phyloP scores from a whole-genome alignment of 1,139 yeast species.

The Pneumocystis murina region DNA sequence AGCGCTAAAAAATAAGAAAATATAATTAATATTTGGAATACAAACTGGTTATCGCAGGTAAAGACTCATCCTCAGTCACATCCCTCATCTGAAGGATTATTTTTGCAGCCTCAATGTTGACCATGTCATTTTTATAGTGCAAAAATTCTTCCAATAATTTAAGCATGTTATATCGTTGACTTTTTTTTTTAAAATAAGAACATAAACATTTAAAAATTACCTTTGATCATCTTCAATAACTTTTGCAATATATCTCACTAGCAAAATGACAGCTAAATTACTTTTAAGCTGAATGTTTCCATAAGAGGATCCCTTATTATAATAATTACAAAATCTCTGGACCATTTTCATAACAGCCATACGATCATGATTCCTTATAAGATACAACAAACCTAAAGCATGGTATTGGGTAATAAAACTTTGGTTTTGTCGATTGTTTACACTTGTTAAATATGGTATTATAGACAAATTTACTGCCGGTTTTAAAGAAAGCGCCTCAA shows the following conservation, averaged over 20 bases:
- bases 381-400: constrained; percentile 80
- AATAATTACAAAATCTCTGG: constrained; percentile 47
- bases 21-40: not conserved
- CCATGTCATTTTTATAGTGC: constrained; percentile 75
- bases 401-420: constrained; percentile 87
- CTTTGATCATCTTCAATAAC: constrained; percentile 41
- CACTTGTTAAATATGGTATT: constrained; percentile 7
- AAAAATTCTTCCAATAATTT: constrained; percentile 58
- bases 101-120: constrained; percentile 86
- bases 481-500: constrained; percentile 67
- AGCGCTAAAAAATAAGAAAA: constrained; percentile 33
- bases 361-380: constrained; percentile 76
- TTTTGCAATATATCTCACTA: constrained; percentile 68
- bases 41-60: constrained; percentile 17
- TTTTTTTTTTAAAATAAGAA: constrained; percentile 9
- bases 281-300: constrained; percentile 32
- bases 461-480: constrained; percentile 20
- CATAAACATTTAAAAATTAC: not conserved
- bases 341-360: constrained; percentile 89
- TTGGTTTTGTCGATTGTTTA: constrained; percentile 12
- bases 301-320: constrained; percentile 12
- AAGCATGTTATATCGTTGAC: constrained; percentile 36
- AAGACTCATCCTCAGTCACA: constrained; percentile 48
- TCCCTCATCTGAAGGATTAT: constrained; percentile 50
- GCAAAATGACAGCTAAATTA: constrained; percentile 60